Conservation (phyloP, 225 moss, liverwort and hornwort species). For the Asterella californica region DNA sequence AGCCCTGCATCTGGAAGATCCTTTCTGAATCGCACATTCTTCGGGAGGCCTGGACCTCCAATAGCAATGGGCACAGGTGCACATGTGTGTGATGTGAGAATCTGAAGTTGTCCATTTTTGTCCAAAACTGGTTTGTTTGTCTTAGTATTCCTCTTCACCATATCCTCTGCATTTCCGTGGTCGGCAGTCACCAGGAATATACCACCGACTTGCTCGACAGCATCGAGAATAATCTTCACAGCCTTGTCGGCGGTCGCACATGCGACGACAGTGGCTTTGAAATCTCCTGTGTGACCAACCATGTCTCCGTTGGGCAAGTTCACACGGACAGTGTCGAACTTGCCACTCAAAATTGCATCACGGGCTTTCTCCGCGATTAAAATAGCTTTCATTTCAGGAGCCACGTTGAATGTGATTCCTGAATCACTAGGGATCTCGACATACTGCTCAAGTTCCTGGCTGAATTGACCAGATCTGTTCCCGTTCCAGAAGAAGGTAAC, state of each 20-base stretch:
- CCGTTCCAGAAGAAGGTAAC: slow-evolving; percentile 99
- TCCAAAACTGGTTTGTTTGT: slow-evolving; percentile 48
- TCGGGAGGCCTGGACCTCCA: slow-evolving; percentile 84
- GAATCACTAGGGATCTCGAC: slow-evolving; percentile 81
- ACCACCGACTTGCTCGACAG: slow-evolving; percentile 71
- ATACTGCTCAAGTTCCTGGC: slow-evolving; percentile 77
- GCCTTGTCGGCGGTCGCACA: slow-evolving; percentile 85
- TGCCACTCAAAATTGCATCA: slow-evolving; percentile 79
- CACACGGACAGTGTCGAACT: slow-evolving; percentile 74
- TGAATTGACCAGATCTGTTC: slow-evolving; percentile 90
- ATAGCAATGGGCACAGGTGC: slow-evolving; percentile 89
- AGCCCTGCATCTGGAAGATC: slow-evolving; percentile 77
- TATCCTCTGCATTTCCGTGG: slow-evolving; percentile 93
- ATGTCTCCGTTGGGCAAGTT: slow-evolving; percentile 92
- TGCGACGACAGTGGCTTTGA: slow-evolving; percentile 60
- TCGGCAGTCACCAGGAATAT: slow-evolving; percentile 82
- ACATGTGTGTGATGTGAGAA: slow-evolving; percentile 88
- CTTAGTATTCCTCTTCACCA: slow-evolving; percentile 77
- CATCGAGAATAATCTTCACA: slow-evolving; percentile 92
- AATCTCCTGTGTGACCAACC: slow-evolving; percentile 91
- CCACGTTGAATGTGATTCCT: slow-evolving; percentile 73
- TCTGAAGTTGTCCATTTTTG: slow-evolving; percentile 61
- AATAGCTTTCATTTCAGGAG: slow-evolving; percentile 92
- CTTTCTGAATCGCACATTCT: slow-evolving; percentile 62
- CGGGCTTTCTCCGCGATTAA: slow-evolving; percentile 77